A percentile compares a stretch with the other conserved stretches of the same genome.
These are phyloP conservation scores for Phanerodontia chrysosporium DNA, from an alignment of 768 basidiomycete genomes.

Conservation along the genomic window DNA sequence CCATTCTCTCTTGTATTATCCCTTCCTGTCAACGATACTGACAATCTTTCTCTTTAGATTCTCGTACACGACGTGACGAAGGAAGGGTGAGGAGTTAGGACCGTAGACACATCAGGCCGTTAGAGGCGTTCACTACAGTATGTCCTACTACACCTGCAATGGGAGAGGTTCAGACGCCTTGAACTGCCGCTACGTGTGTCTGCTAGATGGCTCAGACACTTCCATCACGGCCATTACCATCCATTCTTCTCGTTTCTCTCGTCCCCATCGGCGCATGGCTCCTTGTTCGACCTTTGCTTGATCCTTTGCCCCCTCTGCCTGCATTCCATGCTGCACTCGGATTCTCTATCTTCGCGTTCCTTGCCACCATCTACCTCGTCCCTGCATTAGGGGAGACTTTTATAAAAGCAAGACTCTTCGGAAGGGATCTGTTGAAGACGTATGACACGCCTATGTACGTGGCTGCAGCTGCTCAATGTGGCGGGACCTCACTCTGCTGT, in stretches of 20 bases:
- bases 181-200: neutral
- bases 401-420: conserved; percentile 76
- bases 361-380: conserved; percentile 71
- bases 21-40: too few relatives aligned
- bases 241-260: conserved; percentile 49
- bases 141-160: neutral
- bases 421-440: conserved; percentile 82
- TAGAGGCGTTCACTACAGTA: neutral
- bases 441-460: conserved; percentile 69
- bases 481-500: neutral
- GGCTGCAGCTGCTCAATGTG: neutral
- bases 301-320: conserved; percentile 65
- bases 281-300: conserved; percentile 64
- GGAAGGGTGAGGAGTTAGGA: neutral
- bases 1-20: neutral
- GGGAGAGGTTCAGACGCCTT: neutral
- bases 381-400: conserved; percentile 83
- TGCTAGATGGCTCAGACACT: conserved; percentile 13
- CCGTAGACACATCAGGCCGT: neutral
- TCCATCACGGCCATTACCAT: conserved; percentile 18
- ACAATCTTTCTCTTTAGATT: too few relatives aligned
- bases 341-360: conserved; percentile 78
- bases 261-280: conserved; percentile 73
- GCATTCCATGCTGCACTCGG: conserved; percentile 77
- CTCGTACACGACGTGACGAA: too few relatives aligned